Conservation (phyloP, 345 rosid genomes). For the Pistacia atlantica region DNA sequence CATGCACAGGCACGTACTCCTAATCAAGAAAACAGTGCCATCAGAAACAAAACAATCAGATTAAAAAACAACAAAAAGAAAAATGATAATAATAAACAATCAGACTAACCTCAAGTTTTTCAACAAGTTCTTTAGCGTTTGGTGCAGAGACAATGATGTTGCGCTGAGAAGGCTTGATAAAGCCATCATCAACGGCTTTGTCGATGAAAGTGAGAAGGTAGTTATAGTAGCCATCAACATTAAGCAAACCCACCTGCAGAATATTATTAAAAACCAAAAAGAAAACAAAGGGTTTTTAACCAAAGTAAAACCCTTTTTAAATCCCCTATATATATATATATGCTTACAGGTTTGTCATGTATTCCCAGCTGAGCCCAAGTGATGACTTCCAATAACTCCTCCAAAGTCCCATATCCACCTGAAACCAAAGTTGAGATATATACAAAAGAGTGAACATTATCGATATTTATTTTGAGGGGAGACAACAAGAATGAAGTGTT, state of each 20-base stretch:
- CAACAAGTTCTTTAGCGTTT: constrained; percentile 82
- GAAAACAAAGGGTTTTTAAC: background rate
- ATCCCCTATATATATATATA: no score
- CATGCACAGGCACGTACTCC: constrained; percentile 89
- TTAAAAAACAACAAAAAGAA: constrained; percentile 8
- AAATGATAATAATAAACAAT: background rate
- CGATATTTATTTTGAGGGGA: background rate
- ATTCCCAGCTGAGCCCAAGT: constrained; percentile 97
- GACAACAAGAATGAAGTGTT: constrained; percentile 9
- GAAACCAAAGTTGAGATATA: background rate
- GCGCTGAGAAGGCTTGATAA: constrained; percentile 84
- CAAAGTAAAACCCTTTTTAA: background rate
- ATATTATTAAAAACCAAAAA: background rate
- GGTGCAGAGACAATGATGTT: constrained; percentile 92
- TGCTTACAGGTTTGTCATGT: constrained; percentile 90
- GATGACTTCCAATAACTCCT: constrained; percentile 84
- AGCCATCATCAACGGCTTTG: constrained; percentile 98
- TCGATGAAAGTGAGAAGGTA: constrained; percentile 78
- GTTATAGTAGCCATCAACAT: constrained; percentile 95
- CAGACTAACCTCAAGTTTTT: constrained; percentile 83
- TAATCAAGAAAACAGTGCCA: constrained; percentile 26
- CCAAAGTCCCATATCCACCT: constrained; percentile 98
- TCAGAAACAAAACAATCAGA: constrained; percentile 21
- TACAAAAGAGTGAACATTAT: background rate
- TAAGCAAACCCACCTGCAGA: constrained; percentile 88